Conservation (phyloP, 805 yeast species). For the Priceomyces melissophilus region DNA sequence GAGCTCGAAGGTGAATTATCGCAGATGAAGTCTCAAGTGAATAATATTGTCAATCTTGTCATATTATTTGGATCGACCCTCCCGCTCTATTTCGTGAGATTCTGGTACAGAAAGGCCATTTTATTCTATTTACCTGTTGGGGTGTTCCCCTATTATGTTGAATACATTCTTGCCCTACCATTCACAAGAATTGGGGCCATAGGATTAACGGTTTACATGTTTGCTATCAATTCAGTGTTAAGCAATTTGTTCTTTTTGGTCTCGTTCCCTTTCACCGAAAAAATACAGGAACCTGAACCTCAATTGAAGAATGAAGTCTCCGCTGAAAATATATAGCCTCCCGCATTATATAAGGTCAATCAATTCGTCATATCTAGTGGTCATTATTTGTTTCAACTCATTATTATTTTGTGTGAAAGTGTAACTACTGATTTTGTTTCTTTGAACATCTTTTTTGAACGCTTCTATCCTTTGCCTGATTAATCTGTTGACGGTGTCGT, state of each 20-base stretch:
- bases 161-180: slow-evolving; percentile 62
- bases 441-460: slow-evolving; percentile 12
- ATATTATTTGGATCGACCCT: slow-evolving; percentile 41
- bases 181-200: slow-evolving; percentile 60
- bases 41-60: slow-evolving; percentile 25
- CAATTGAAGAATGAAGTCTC: slow-evolving; percentile 11
- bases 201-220: slow-evolving; percentile 58
- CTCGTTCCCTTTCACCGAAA: slow-evolving; percentile 17
- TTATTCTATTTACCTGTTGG: slow-evolving; percentile 59
- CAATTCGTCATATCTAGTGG: slow-evolving; percentile 10
- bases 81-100: slow-evolving; percentile 47
- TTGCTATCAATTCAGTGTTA: slow-evolving; percentile 34
- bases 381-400: slow-evolving; percentile 15
- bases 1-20: slow-evolving; percentile 37
- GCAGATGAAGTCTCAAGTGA: slow-evolving; percentile 30
- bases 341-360: slow-evolving; percentile 3
- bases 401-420: slow-evolving; percentile 5
- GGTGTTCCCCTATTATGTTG: slow-evolving; percentile 51
- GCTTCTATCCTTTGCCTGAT: slow-evolving; percentile 4
- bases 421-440: slow-evolving; percentile 11
- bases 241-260: slow-evolving; percentile 16
- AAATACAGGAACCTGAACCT: slow-evolving; percentile 9
- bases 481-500: slow-evolving; percentile 5
- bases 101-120: slow-evolving; percentile 51
- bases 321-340: not conserved